A percentile compares a stretch with the other conserved stretches of the same genome.
These are phyloP conservation scores for Myrmaecium sp. DNA, from an alignment of 2,329 filamentous ascomycete genomes.

Conservation along the genomic window DNA sequence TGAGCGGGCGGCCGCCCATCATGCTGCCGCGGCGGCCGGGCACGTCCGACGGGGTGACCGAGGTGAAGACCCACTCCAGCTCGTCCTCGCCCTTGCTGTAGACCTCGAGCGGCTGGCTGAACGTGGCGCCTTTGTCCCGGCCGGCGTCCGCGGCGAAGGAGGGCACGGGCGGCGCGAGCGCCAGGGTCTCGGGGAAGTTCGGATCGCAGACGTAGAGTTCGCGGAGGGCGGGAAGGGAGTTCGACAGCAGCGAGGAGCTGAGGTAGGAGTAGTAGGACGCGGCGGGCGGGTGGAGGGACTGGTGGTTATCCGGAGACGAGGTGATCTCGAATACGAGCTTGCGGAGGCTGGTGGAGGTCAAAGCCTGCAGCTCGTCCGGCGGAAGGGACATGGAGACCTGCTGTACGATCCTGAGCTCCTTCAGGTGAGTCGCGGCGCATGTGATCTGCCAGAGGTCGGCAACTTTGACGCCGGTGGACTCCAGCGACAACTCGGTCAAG, in stretches of 20 bases:
- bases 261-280: constrained; percentile 70
- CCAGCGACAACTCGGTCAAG: constrained; percentile 46
- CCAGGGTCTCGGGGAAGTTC: constrained; percentile 63
- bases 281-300: constrained; percentile 32
- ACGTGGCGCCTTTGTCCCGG: no score
- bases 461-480: constrained; percentile 49
- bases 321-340: constrained; percentile 74
- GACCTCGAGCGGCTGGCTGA: constrained; percentile 42
- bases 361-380: constrained; percentile 38
- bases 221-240: constrained; percentile 54
- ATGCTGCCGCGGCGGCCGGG: constrained; percentile 22
- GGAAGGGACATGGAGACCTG: constrained; percentile 41
- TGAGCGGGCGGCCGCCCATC: constrained; percentile 26
- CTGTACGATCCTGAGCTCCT: constrained; percentile 40
- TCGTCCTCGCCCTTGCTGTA: constrained; percentile 52
- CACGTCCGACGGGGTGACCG: constrained; percentile 35
- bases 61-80: constrained; percentile 50
- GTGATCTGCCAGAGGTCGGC: constrained; percentile 45
- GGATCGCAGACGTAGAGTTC: constrained; percentile 76
- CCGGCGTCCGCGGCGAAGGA: constrained; percentile 29
- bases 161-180: constrained; percentile 49
- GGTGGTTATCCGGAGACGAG: constrained; percentile 41
- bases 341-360: constrained; percentile 51
- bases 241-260: constrained; percentile 61
- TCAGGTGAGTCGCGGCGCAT: constrained; percentile 38